Evolutionary conservation across 331 rosid genomes (phyloP).

Genomic region (Cydonia oblonga): DNA sequence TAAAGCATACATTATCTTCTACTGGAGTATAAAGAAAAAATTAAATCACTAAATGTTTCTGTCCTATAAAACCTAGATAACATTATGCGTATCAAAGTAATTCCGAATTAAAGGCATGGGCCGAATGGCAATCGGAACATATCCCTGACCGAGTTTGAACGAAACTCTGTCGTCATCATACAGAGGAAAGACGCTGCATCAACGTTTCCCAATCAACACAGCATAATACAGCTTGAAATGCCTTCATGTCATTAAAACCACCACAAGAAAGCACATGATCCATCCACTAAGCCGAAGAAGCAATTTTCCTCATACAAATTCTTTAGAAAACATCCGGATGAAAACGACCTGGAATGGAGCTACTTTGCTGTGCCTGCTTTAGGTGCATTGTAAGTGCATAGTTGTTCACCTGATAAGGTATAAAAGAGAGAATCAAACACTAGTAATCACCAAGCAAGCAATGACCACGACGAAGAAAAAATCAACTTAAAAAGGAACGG

Average conservation of each 20-base stretch:
- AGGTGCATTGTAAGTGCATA: conserved; percentile 80
- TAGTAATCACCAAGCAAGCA: conserved; percentile 1
- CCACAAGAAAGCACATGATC: background rate
- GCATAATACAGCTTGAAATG: background rate
- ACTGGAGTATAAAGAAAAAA: background rate
- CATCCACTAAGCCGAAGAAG: background rate
- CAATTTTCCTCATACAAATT: background rate
- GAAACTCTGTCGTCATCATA: background rate
- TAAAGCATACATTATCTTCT: background rate
- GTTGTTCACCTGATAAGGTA: conserved; percentile 50
- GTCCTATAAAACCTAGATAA: background rate
- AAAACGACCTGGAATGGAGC: conserved; percentile 66
- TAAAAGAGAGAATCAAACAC: background rate
- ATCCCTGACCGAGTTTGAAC: background rate
- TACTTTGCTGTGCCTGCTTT: conserved; percentile 78
- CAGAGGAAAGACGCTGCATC: background rate
- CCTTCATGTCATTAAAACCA: background rate
- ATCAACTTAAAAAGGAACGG: background rate
- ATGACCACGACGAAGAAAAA: background rate
- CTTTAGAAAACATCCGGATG: conserved; percentile 72
- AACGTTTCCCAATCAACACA: background rate
- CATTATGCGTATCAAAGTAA: background rate
- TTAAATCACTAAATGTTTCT: background rate
- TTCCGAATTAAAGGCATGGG: background rate
- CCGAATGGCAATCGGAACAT: background rate